Base-by-base conservation (phyloP, 805 yeast species). In the Clavispora santaluciae region DNA sequence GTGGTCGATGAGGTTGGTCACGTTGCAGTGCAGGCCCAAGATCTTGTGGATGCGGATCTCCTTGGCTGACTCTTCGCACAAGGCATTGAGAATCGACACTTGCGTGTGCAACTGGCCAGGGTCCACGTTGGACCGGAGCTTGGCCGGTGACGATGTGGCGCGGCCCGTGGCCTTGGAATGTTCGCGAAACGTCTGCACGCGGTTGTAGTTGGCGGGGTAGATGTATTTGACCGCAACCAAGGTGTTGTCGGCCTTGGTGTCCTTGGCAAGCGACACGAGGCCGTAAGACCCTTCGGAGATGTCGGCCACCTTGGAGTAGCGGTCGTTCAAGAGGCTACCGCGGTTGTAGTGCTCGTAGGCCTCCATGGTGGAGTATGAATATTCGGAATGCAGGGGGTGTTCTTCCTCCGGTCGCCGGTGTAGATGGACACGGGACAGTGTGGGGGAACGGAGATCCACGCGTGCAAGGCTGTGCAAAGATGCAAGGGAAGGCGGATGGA, bases 281-380 rank as follows among this genome's bases (percentile, higher is more conserved):
- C 98, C 98, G 61, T 87, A 91, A 0, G 97, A 87, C 22, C 98
- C 98, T 60, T 87, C 90, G 56, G 90, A 86, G 44, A 91, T 77
- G 56, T 81, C 86, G 43, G 78, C 79, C 17, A 88, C 71, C 51
- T 82, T 82, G 43, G 69, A 66, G 64, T 88, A 91, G 41, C 85
- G 70, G 40, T 70, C 70, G 44, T 80, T 74, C 42, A 87, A 67
- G 34, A 84, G 68, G 15, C 51, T 55, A 16, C 74, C 74, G 17
- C 53, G 50, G 43, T 63, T 67, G 48, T 70, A 70, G 25, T 45
- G 49, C 35, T 66, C 64, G 53, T 68, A 69, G 35, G 60, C 69
- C 24, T 66, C 70, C 72, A 70, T 68, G 22, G 25, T 16, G 17
- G 24, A 31, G 22, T 18, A 12, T 20, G 23, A 33, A 13, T 18